Percentiles rank a stretch among this genome's conserved stretches.
Evolutionary conservation across 1,139 yeast species (phyloP).

Genomic region (Candida labiduridarum): DNA sequence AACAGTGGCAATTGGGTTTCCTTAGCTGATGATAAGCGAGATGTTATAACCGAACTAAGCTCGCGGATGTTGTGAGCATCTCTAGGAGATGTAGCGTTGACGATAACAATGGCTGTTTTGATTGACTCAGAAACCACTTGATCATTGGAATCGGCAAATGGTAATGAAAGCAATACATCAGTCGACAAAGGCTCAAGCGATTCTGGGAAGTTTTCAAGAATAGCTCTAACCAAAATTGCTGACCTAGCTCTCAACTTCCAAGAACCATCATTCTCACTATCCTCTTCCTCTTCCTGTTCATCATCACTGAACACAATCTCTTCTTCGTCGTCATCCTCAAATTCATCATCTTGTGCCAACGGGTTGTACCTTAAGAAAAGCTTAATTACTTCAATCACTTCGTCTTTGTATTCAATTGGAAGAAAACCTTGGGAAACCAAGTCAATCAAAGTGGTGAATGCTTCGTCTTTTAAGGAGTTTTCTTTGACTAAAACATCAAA

Average conservation of each 20-base stretch:
- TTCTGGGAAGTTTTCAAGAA: conserved; percentile 40
- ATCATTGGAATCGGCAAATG: conserved; percentile 41
- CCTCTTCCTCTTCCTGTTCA: conserved; percentile 32
- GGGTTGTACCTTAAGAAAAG: conserved; percentile 62
- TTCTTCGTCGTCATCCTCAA: conserved; percentile 47
- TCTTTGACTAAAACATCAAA: conserved; percentile 38
- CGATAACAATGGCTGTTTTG: conserved; percentile 31
- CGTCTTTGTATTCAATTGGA: conserved; percentile 15
- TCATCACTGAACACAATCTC: conserved; percentile 44
- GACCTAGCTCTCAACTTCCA: conserved; percentile 71
- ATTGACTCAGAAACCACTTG: conserved; percentile 43
- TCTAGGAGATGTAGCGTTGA: conserved; percentile 23
- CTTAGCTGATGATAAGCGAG: conserved; percentile 17
- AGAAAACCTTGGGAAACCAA: conserved; percentile 18
- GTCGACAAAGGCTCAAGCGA: conserved; percentile 10
- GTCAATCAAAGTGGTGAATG: conserved; percentile 44
- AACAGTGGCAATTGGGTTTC: conserved; percentile 26
- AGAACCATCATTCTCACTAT: conserved; percentile 56
- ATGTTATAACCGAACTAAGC: conserved; percentile 18
- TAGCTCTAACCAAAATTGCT: conserved; percentile 43
- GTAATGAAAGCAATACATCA: conserved; percentile 12
- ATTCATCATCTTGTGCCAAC: conserved; percentile 39
- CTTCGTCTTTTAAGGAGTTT: conserved; percentile 48
- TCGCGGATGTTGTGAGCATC: conserved; percentile 14
- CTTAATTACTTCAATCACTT: conserved; percentile 21